phyloP scores from a whole-genome alignment of 768 basidiomycete genomes.

The Amanita rubescens region DNA sequence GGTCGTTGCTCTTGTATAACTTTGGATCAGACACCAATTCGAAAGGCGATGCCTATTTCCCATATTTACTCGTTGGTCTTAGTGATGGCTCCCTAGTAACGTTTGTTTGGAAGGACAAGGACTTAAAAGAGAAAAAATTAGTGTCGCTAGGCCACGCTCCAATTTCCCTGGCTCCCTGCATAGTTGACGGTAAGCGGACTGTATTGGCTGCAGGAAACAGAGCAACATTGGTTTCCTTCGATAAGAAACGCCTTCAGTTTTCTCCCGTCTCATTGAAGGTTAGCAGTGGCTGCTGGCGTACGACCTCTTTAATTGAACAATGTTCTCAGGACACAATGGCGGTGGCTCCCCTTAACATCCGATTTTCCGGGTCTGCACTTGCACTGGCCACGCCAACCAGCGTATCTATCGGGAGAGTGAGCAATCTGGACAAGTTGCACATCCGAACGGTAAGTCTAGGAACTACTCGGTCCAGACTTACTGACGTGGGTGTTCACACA shows the following conservation, averaged over 20 bases:
- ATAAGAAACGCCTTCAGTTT: constrained; percentile 53
- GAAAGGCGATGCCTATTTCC: constrained; percentile 28
- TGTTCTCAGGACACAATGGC: constrained; percentile 41
- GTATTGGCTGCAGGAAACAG: constrained; percentile 71
- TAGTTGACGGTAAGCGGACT: constrained; percentile 41
- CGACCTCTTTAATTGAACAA: background rate
- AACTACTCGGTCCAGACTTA: background rate
- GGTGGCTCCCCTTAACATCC: constrained; percentile 41
- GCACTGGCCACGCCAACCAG: constrained; percentile 46
- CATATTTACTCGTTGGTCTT: constrained; percentile 66
- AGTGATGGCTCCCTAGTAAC: constrained; percentile 66
- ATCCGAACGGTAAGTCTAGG: constrained; percentile 56
- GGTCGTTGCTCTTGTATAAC: constrained; percentile 47
- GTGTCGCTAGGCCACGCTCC: constrained; percentile 63
- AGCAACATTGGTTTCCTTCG: constrained; percentile 62
- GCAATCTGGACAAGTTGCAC: constrained; percentile 70
- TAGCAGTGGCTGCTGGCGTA: background rate
- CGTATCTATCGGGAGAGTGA: constrained; percentile 59
- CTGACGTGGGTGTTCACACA: constrained; percentile 1
- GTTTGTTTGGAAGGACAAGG: constrained; percentile 39
- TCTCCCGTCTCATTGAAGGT: constrained; percentile 72
- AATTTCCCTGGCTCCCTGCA: constrained; percentile 49
- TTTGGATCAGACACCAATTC: constrained; percentile 40
- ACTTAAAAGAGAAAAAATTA: constrained; percentile 45
- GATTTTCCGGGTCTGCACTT: constrained; percentile 44